Evolutionary conservation across 306 rosid genomes (phyloP).

Genomic region (Carpinus fangiana): DNA sequence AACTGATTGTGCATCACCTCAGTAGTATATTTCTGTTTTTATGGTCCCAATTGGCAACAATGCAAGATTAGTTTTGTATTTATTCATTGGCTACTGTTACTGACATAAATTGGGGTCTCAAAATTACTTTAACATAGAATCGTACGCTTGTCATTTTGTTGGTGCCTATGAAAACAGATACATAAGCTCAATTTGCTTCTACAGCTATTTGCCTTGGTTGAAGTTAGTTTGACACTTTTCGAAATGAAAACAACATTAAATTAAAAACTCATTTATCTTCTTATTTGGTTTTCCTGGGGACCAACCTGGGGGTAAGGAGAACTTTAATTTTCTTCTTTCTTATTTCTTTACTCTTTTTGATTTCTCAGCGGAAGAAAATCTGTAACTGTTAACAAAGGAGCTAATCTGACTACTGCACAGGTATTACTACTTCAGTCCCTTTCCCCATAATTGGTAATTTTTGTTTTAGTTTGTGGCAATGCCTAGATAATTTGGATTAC

Average conservation of each 20-base stretch:
- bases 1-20: neutral
- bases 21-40: neutral
- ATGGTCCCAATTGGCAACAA: neutral
- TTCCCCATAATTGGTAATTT: constrained; percentile 14
- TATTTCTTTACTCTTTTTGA: constrained; percentile 20
- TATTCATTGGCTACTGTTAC: neutral
- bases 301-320: neutral
- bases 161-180: neutral
- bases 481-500: constrained; percentile 15
- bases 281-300: neutral
- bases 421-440: constrained; percentile 37
- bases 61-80: neutral
- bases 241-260: neutral
- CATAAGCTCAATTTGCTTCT: neutral
- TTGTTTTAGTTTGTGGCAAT: constrained; percentile 1
- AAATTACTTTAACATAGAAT: neutral
- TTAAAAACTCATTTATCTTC: neutral
- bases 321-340: neutral
- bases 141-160: neutral
- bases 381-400: constrained; percentile 37
- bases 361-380: constrained; percentile 39
- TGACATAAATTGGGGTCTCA: neutral
- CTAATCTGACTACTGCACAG: constrained; percentile 38
- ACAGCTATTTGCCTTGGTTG: neutral
- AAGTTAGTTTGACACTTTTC: neutral